A percentile compares a stretch with the other conserved stretches of the same genome.
phyloP scores from a whole-genome alignment of 768 basidiomycete species.

The Lactarius tabidus region DNA sequence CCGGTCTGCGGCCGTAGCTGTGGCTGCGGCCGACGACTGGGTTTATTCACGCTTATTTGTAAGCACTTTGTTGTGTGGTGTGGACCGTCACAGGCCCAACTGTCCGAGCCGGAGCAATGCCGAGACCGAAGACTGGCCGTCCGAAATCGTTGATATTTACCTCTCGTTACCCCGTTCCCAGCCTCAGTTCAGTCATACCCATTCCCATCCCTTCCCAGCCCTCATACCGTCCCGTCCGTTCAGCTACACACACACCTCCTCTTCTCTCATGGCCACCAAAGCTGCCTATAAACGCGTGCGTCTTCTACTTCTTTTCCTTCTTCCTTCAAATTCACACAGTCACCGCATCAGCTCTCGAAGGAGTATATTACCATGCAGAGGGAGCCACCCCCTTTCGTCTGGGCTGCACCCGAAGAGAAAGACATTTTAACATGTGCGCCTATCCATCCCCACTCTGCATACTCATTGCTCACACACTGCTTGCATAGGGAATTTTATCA shows the following conservation, averaged over 20 bases:
- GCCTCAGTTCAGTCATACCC: not conserved
- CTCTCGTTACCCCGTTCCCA: not conserved
- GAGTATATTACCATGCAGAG: conserved; percentile 91
- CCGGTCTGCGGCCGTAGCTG: not conserved
- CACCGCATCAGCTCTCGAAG: conserved; percentile 60
- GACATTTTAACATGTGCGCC: conserved; percentile 90
- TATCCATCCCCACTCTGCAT: not conserved
- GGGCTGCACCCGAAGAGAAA: conserved; percentile 96
- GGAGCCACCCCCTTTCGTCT: conserved; percentile 92
- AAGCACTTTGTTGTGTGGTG: not conserved
- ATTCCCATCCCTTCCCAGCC: not conserved
- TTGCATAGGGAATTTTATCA: conserved; percentile 84
- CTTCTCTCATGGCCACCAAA: conserved; percentile 67
- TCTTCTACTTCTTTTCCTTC: conserved; percentile 23
- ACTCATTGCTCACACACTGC: not conserved
- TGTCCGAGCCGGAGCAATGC: not conserved
- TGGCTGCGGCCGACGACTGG: no score
- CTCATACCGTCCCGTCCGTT: not conserved
- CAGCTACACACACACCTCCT: not conserved
- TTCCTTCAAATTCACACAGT: conserved; percentile 1
- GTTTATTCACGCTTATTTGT: not conserved
- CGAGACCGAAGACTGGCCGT: not conserved
- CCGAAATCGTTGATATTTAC: not conserved
- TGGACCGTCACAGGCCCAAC: no score
- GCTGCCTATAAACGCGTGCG: conserved; percentile 79